Conservation (phyloP, 2,329 filamentous ascomycete genomes). For the Botrytis sinoallii region DNA sequence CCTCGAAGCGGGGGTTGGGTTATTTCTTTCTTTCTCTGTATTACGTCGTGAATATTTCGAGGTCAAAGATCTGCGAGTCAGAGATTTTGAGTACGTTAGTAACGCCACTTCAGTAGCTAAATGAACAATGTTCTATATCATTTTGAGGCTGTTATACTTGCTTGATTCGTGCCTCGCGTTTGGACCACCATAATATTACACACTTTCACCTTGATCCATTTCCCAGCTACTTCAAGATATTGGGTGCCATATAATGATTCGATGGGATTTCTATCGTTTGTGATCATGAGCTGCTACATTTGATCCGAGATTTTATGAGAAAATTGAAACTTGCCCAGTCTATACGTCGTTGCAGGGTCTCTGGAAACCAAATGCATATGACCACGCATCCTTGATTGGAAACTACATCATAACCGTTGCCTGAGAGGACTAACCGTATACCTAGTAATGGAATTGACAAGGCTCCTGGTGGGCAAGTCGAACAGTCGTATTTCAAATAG, state of each 20-base stretch:
- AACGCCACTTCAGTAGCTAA: neutral
- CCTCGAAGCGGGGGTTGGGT: neutral
- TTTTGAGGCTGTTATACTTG: neutral
- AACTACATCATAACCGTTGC: neutral
- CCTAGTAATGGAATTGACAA: no score
- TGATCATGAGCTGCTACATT: neutral
- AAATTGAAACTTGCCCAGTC: no score
- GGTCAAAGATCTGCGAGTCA: neutral
- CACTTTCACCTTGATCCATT: neutral
- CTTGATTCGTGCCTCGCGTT: neutral
- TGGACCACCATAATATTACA: rapidly evolving
- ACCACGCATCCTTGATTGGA: neutral
- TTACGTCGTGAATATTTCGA: neutral
- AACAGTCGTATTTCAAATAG: no score
- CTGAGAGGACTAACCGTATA: no score
- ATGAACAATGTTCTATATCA: neutral
- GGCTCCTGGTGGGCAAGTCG: no score
- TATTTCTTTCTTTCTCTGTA: neutral
- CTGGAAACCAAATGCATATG: neutral
- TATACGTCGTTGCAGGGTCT: no score
- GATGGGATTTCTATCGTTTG: neutral
- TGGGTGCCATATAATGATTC: neutral
- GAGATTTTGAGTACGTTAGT: neutral
- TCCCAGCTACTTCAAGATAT: neutral
- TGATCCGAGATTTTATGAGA: neutral